phyloP scores from a whole-genome alignment of 257 asterid genomes.

The Knoxia roxburghii region DNA sequence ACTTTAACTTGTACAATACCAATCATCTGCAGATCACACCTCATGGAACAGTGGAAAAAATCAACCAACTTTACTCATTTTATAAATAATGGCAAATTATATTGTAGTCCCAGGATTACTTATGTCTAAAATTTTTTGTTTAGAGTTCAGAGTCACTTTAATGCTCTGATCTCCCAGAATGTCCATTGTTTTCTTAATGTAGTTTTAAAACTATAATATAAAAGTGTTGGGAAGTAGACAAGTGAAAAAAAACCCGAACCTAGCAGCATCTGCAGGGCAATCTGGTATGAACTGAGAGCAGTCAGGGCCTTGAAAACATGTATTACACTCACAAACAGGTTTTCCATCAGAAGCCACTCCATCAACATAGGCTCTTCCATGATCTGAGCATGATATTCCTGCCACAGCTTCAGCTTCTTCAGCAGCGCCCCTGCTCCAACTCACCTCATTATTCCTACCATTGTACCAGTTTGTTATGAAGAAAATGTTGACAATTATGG shows the following conservation, averaged over 20 bases:
- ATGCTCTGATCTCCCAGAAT: no score
- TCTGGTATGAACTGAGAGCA: constrained; percentile 37
- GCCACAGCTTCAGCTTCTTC: constrained; percentile 65
- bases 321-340: constrained; percentile 61
- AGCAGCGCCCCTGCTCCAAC: constrained; percentile 57
- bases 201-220: no score
- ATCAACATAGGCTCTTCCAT: constrained; percentile 60
- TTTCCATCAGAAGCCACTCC: constrained; percentile 29
- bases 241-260: constrained; percentile 20
- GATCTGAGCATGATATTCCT: constrained; percentile 39
- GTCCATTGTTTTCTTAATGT: no score
- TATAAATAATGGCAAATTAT: no score
- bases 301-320: constrained; percentile 51
- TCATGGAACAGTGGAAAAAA: background rate
- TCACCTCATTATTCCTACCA: constrained; percentile 26
- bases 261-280: constrained; percentile 49
- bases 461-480: background rate
- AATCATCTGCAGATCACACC: background rate
- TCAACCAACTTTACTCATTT: no score
- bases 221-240: no score
- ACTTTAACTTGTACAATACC: background rate
- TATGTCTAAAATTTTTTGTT: no score
- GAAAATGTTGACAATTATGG: constrained; percentile 32
- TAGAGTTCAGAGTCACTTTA: no score
- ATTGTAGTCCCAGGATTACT: no score